A percentile compares a stretch with the other conserved stretches of the same genome.
These are phyloP conservation scores for Phytopythium boreale DNA, from an alignment of 352 stramenopile species.

Conservation along the genomic window DNA sequence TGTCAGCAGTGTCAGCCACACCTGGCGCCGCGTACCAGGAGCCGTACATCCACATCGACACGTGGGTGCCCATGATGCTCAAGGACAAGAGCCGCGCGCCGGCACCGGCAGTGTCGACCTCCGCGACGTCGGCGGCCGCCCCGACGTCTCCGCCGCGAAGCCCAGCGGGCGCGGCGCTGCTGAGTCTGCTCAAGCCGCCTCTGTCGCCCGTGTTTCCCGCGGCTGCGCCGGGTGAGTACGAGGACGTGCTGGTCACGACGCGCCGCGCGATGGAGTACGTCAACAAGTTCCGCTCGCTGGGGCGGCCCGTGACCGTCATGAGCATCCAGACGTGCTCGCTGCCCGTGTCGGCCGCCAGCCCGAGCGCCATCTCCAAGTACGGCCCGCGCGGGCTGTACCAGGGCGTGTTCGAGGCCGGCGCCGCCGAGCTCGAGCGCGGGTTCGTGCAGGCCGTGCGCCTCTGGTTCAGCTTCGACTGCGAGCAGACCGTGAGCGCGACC, in stretches of 20 bases:
- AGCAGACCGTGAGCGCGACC: slow-evolving; percentile 75
- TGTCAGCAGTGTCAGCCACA: neutral
- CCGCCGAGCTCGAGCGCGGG: slow-evolving; percentile 42
- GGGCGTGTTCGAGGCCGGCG: slow-evolving; percentile 53
- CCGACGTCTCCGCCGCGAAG: slow-evolving; percentile 5
- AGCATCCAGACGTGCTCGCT: slow-evolving; percentile 65
- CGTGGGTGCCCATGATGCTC: slow-evolving; percentile 62
- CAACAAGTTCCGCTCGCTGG: slow-evolving; percentile 51
- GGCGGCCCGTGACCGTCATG: slow-evolving; percentile 59
- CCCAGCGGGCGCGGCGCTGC: slow-evolving; percentile 2
- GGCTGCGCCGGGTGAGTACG: slow-evolving; percentile 29
- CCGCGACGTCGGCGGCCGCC: neutral
- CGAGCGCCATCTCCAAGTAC: slow-evolving; percentile 61
- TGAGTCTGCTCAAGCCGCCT: slow-evolving; percentile 32
- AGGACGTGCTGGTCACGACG: slow-evolving; percentile 66
- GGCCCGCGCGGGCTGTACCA: slow-evolving; percentile 56
- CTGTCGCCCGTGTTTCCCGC: neutral
- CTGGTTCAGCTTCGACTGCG: slow-evolving; percentile 81
- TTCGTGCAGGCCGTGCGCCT: slow-evolving; percentile 71
- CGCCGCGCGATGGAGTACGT: slow-evolving; percentile 64
- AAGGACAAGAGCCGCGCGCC: slow-evolving; percentile 29
- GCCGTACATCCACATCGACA: slow-evolving; percentile 77
- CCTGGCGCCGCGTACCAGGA: slow-evolving; percentile 35
- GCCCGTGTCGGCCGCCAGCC: slow-evolving; percentile 57
- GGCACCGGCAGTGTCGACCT: neutral